These are phyloP conservation scores for Jimgerdemannia lactiflua DNA, from an alignment of 192 early-diverging fungal genomes.

Conservation along the genomic window DNA sequence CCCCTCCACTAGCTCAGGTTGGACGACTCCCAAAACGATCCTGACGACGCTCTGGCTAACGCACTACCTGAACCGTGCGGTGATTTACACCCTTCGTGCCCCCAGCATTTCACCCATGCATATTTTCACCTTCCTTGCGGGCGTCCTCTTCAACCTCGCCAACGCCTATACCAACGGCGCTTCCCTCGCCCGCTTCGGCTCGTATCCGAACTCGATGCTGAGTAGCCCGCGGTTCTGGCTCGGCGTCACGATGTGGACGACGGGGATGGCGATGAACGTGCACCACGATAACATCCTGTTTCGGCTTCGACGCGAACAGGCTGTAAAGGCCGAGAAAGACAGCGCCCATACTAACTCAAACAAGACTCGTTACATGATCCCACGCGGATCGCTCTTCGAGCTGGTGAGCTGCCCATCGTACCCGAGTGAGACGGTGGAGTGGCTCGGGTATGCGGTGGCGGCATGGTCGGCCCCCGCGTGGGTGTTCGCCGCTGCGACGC, in stretches of 20 bases:
- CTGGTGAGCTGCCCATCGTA: constrained; percentile 38
- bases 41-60: constrained; percentile 19
- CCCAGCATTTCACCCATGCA: constrained; percentile 28
- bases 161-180: constrained; percentile 35
- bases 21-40: constrained; percentile 19
- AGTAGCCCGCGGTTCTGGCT: constrained; percentile 10
- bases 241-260: constrained; percentile 14
- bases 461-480: constrained; percentile 20
- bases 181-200: constrained; percentile 23
- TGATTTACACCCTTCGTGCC: constrained; percentile 24
- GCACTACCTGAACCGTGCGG: constrained; percentile 32
- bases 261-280: constrained; percentile 30
- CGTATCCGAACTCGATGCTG: no score
- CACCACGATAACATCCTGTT: constrained; percentile 39
- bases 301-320: constrained; percentile 8
- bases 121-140: constrained; percentile 5
- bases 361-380: constrained; percentile 36
- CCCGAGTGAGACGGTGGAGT: constrained; percentile 31
- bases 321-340: background rate
- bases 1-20: constrained; percentile 1
- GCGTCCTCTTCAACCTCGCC: constrained; percentile 23
- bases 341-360: no score
- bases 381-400: constrained; percentile 22
- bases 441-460: constrained; percentile 36
- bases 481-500: constrained; percentile 23